phyloP scores from a whole-genome alignment of 495 filamentous ascomycete genomes.

The Aspergillus cavernicola region DNA sequence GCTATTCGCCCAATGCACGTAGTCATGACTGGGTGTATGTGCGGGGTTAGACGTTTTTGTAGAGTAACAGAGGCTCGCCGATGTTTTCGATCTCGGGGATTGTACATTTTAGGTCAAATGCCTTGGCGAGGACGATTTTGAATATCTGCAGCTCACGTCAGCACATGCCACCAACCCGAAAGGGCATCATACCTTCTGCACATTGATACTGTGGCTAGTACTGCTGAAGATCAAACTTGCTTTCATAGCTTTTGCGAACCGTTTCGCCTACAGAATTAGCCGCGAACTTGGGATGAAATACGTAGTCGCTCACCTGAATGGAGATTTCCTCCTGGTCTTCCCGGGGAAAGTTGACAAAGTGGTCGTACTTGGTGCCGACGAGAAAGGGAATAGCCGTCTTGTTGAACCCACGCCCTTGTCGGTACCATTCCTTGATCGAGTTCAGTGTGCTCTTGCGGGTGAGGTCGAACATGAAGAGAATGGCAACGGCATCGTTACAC shows the following conservation, averaged over 20 bases:
- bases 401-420: conserved; percentile 96
- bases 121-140: conserved; percentile 98
- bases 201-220: conserved; percentile 98
- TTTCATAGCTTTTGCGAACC: conserved; percentile 97
- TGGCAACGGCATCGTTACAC: conserved; percentile 97
- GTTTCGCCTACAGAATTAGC: conserved; percentile 61
- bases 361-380: conserved; percentile 96
- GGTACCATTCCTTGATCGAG: conserved; percentile 99
- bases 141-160: conserved; percentile 69
- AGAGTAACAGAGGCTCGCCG: conserved; percentile 92
- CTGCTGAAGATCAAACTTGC: conserved; percentile 96
- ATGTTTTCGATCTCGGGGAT: conserved; percentile 98
- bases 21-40: conserved; percentile 25
- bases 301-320: conserved; percentile 62
- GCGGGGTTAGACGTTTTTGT: conserved; percentile 64
- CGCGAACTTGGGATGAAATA: background rate
- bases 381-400: conserved; percentile 98
- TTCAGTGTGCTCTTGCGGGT: conserved; percentile 97
- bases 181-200: conserved; percentile 75
- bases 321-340: conserved; percentile 99
- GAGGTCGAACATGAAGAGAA: conserved; percentile 98
- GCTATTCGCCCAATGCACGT: conserved; percentile 41
- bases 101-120: conserved; percentile 97
- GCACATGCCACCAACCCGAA: background rate
- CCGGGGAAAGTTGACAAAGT: conserved; percentile 95